Base-by-base conservation (phyloP, 23 red algal genomes). In the Pyropia yezoensis region DNA sequence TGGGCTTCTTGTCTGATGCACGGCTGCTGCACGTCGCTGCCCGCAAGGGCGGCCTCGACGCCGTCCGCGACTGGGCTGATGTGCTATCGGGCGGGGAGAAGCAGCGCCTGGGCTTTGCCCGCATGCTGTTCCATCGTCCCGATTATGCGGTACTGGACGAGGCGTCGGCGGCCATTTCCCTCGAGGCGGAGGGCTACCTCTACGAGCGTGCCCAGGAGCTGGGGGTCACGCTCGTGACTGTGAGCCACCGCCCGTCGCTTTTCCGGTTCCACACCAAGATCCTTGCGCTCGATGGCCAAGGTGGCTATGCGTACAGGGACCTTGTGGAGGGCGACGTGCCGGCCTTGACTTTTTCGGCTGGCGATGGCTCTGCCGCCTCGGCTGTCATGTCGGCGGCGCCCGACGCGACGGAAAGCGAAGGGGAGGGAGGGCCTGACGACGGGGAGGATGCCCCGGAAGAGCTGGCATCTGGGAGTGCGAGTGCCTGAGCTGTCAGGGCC, bases 111-210 rank as follows among this genome's bases (percentile, higher is more conserved):
- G 93, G 71, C 21, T 88, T 97, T 79, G 80, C 79, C 20, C 70
- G 93, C 6, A 59, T 97, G 18, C 74, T 97, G 26, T 90, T 89
- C 66, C 85, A 90, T 54, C 70, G 63, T 33, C 93, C 93, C 16
- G 64, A 82, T 21, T 97, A 90, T 70, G 93, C 93, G 4, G 84
- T 97, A 49, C 80, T 97, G n/a, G 93, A 97, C 67, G 93, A 97
- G 74, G 83, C 79, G 14, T 87, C 93, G 6, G 81, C 80, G 29
- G 85, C 84, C n/a, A 85, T 97, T 17, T 83, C 76, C 27, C 82
- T 97, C 23, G 93, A 97, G 57, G 81, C 90, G 19, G 93, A 97
- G 73, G 67, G 88, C 33, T 72, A 71, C 20, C 52, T 97, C 52
- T 97, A 97, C 61, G 39, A 62, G 24, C 64, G 63, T 28, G 93